Evolutionary conservation across 257 asterid species (phyloP).

Genomic region (Solanum commersonii): DNA sequence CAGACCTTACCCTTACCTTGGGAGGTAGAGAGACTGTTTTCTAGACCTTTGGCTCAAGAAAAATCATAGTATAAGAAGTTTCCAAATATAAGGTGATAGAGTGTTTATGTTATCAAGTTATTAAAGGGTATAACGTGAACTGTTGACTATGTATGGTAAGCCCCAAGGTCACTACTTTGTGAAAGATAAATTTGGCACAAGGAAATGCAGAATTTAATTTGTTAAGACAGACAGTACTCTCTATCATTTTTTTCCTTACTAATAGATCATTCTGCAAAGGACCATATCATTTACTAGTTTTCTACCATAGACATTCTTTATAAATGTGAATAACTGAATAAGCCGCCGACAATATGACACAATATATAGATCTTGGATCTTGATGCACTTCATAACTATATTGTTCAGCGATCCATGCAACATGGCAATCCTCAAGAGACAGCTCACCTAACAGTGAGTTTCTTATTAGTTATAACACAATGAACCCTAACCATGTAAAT

Average conservation of each 20-base stretch:
- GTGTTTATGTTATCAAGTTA: neutral
- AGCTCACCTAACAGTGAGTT: neutral
- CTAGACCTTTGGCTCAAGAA: neutral
- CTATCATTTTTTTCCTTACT: neutral
- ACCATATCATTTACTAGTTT: neutral
- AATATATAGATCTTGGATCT: neutral
- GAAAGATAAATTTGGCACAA: neutral
- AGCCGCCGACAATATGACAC: neutral
- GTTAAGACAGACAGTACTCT: neutral
- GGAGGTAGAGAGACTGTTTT: neutral
- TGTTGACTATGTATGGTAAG: neutral
- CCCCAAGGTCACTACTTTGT: neutral
- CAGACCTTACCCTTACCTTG: neutral
- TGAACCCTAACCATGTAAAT: neutral
- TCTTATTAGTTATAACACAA: neutral
- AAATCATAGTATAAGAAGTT: neutral
- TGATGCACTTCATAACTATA: neutral
- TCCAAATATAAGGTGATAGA: neutral
- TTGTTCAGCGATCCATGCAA: neutral
- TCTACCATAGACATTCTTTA: neutral
- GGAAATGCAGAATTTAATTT: neutral
- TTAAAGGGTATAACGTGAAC: neutral
- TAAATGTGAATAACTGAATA: neutral
- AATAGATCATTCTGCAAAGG: neutral
- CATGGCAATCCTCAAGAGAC: neutral